Conservation (phyloP, 768 basidiomycete genomes). For the Sporobolomyces roseus region DNA sequence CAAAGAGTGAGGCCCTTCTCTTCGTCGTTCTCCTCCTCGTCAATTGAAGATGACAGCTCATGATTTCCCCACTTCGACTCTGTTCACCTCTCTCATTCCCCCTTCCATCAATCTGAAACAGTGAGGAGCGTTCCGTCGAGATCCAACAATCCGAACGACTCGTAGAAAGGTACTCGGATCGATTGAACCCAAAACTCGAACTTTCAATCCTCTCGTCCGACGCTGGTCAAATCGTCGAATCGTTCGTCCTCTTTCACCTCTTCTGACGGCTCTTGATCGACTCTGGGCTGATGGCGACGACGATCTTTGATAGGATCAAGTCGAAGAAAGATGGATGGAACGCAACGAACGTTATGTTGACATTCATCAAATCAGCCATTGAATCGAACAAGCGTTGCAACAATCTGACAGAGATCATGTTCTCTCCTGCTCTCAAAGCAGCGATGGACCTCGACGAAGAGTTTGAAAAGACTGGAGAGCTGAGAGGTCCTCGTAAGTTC, state of each 20-base stretch:
- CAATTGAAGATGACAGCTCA: no score
- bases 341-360: slow-evolving; percentile 36
- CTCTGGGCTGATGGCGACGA: no score
- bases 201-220: slow-evolving; percentile 4
- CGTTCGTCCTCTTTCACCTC: neutral
- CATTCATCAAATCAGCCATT: slow-evolving; percentile 28
- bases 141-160: neutral
- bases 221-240: slow-evolving; percentile 9
- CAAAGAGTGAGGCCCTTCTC: slow-evolving; percentile 15
- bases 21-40: neutral
- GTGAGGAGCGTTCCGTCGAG: slow-evolving; percentile 11
- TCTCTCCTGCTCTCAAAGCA: slow-evolving; percentile 29
- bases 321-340: slow-evolving; percentile 25
- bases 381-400: slow-evolving; percentile 31
- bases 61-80: no score
- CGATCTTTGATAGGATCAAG: slow-evolving; percentile 12
- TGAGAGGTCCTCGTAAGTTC: slow-evolving; percentile 28
- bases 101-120: no score
- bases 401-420: slow-evolving; percentile 38
- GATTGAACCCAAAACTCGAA: slow-evolving; percentile 5
- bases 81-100: no score
- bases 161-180: neutral
- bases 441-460: slow-evolving; percentile 41
- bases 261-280: neutral
- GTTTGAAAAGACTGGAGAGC: slow-evolving; percentile 36